These are phyloP conservation scores for Vicia villosa DNA, from an alignment of 306 rosid species.

Conservation along the genomic window DNA sequence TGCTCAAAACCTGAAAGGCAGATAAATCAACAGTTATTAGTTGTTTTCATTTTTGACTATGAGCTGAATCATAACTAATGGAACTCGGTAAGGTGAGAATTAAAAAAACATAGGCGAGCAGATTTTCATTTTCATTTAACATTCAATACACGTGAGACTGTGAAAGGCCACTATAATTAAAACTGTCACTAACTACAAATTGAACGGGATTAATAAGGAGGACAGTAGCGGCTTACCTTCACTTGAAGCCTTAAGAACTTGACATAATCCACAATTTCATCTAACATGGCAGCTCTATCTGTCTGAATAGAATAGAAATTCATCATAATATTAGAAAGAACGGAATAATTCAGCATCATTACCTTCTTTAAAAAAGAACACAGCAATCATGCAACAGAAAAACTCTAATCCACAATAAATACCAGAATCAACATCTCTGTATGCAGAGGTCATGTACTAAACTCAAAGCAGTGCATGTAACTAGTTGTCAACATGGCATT, in stretches of 20 bases:
- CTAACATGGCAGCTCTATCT: constrained; percentile 98
- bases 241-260: constrained; percentile 98
- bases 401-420: too few species aligned
- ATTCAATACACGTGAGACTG: not conserved
- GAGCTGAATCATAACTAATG: constrained; percentile 33
- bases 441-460: too few species aligned
- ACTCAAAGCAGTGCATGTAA: too few species aligned
- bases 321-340: constrained; percentile 33
- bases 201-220: constrained; percentile 2
- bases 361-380: constrained; percentile 24
- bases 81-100: not conserved
- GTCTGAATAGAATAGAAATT: constrained; percentile 56
- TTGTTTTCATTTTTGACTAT: constrained; percentile 7
- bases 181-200: constrained; percentile 7
- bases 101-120: constrained; percentile 16
- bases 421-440: too few species aligned
- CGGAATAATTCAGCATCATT: constrained; percentile 10
- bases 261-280: constrained; percentile 97
- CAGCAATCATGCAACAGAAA: too few species aligned
- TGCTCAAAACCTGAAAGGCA: constrained; percentile 90
- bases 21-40: constrained; percentile 22
- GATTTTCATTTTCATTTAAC: too few species aligned
- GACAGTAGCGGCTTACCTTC: constrained; percentile 56
- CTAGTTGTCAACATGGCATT: too few species aligned
- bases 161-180: not conserved